Percentiles rank a stretch among this genome's conserved stretches.
Evolutionary conservation across 1,284 basidiomycete species (phyloP).

Genomic region (Tilletia indica): DNA sequence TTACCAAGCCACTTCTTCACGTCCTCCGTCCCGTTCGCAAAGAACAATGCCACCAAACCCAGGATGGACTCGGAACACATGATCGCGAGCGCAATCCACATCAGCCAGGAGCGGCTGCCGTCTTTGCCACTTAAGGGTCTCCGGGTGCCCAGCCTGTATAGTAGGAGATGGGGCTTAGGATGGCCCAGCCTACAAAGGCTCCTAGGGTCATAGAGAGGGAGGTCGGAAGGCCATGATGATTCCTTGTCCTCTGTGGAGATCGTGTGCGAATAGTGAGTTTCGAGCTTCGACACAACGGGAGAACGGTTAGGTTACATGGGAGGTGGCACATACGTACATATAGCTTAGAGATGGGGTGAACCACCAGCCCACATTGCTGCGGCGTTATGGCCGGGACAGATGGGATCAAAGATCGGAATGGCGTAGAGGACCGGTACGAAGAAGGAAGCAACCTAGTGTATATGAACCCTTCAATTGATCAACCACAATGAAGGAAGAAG

Average conservation of each 20-base stretch:
- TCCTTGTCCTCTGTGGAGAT: constrained; percentile 60
- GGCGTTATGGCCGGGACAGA: constrained; percentile 61
- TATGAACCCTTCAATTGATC: neutral
- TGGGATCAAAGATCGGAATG: constrained; percentile 81
- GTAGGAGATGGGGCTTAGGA: constrained; percentile 83
- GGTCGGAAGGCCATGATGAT: constrained; percentile 96
- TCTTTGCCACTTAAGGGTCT: constrained; percentile 77
- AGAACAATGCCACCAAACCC: constrained; percentile 58
- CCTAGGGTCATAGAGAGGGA: constrained; percentile 91
- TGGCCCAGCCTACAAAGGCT: constrained; percentile 91
- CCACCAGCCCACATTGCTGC: constrained; percentile 90
- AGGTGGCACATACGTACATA: neutral
- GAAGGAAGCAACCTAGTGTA: constrained; percentile 63
- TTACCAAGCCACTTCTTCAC: constrained; percentile 22
- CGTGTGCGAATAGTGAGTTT: too few species aligned
- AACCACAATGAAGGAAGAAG: neutral
- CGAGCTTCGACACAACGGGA: too few species aligned
- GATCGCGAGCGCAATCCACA: constrained; percentile 90
- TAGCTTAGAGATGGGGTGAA: constrained; percentile 82
- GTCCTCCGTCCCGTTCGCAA: constrained; percentile 29
- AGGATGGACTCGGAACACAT: constrained; percentile 87
- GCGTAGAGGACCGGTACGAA: constrained; percentile 87
- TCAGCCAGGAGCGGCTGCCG: constrained; percentile 69
- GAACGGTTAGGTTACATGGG: too few species aligned
- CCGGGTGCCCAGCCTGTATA: constrained; percentile 83